Evolutionary conservation across 495 filamentous ascomycete species (phyloP).

Genomic region (Lentithecium fluviatile): DNA sequence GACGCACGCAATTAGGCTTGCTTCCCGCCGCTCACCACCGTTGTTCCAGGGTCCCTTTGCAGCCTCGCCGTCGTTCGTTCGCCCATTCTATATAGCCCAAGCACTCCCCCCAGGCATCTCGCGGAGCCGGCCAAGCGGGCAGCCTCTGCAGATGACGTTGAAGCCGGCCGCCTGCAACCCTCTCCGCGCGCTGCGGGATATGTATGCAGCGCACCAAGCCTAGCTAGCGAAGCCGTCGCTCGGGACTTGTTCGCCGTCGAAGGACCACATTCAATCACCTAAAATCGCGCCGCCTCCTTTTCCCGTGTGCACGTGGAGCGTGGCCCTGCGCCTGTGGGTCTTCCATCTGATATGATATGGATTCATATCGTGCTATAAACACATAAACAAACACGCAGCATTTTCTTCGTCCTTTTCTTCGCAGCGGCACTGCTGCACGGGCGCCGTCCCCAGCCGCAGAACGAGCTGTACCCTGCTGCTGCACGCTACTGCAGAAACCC

Average conservation of each 20-base stretch:
- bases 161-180: neutral
- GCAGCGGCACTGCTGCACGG: neutral
- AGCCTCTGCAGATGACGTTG: constrained; percentile 17
- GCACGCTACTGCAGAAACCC: constrained; percentile 16
- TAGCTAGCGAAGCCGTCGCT: constrained; percentile 2
- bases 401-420: neutral
- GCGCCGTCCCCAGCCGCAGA: neutral
- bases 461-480: constrained; percentile 3
- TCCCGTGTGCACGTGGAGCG: no score
- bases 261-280: neutral
- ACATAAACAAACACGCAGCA: neutral
- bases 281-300: no score
- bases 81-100: neutral
- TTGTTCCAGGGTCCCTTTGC: no score
- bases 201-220: neutral
- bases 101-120: neutral
- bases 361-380: neutral
- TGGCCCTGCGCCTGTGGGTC: neutral
- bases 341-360: neutral
- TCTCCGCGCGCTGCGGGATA: neutral
- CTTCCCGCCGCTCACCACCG: constrained; percentile 9
- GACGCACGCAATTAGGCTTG: constrained; percentile 21
- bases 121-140: constrained; percentile 17
- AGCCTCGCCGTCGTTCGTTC: no score
- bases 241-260: constrained; percentile 2